These are phyloP conservation scores for Vitis amurensis DNA, from an alignment of 164 flowering plant species.

Conservation along the genomic window DNA sequence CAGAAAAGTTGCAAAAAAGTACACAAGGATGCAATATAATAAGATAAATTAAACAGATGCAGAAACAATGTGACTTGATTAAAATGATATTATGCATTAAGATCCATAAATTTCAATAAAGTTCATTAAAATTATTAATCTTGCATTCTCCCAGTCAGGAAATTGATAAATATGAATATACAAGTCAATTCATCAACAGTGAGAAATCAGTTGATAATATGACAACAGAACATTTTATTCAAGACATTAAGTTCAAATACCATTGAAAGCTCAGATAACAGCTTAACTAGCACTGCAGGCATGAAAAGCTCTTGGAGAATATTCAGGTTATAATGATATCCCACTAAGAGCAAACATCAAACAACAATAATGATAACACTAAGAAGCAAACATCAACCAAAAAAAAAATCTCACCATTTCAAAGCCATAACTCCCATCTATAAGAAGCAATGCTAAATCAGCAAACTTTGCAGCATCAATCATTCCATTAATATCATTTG, in stretches of 20 bases:
- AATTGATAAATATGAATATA: not conserved
- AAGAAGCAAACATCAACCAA: not conserved
- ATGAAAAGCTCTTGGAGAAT: no score
- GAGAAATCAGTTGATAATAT: not conserved
- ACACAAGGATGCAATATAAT: not conserved
- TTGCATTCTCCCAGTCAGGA: not conserved
- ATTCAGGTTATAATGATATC: no score
- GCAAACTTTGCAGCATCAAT: conserved; percentile 93
- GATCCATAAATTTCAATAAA: conserved; percentile 3
- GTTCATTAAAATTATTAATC: not conserved
- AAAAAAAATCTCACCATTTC: conserved; percentile 73
- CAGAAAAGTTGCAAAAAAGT: not conserved
- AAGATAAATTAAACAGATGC: not conserved
- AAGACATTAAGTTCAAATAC: not conserved
- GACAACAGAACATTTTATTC: not conserved
- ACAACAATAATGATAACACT: not conserved
- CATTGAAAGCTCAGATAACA: not conserved
- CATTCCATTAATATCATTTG: conserved; percentile 97
- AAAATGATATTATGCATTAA: not conserved
- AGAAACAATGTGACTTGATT: not conserved
- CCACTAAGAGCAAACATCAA: no score
- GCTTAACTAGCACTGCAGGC: not conserved
- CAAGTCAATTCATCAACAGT: not conserved
- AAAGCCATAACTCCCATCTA: conserved; percentile 97
- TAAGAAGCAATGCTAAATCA: conserved; percentile 82